Conservation (phyloP, 208 protist species). For the Trypanosoma mega region DNA sequence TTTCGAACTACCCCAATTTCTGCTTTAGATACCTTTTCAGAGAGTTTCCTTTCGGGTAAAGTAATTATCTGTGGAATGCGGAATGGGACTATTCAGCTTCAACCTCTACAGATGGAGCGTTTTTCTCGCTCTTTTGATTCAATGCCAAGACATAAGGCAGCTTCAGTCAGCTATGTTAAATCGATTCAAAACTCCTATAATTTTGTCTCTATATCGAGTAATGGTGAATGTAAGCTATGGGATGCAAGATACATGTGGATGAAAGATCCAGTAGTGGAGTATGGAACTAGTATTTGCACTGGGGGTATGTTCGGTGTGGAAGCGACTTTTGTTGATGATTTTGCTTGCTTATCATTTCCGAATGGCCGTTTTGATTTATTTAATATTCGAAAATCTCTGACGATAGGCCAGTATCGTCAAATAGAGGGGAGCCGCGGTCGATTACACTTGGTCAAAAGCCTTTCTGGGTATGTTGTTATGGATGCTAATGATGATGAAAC, state of each 20-base stretch:
- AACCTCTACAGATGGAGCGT: slow-evolving; percentile 3
- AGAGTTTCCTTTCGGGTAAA: slow-evolving; percentile 4
- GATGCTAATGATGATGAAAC: slow-evolving; percentile 12
- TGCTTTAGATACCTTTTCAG: slow-evolving; percentile 23
- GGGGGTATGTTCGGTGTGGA: slow-evolving; percentile 21
- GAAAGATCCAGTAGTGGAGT: slow-evolving; percentile 34
- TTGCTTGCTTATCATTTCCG: slow-evolving; percentile 25
- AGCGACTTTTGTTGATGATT: slow-evolving; percentile 28
- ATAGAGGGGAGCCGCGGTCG: not conserved
- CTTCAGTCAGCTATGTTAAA: slow-evolving; percentile 37
- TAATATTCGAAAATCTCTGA: slow-evolving; percentile 22
- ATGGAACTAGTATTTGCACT: slow-evolving; percentile 22
- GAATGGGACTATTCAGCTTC: slow-evolving; percentile 52
- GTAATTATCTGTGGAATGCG: slow-evolving; percentile 44
- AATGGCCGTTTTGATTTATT: slow-evolving; percentile 23
- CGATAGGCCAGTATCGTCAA: slow-evolving; percentile 15
- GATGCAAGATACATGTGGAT: slow-evolving; percentile 47
- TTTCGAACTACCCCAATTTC: slow-evolving; percentile 20
- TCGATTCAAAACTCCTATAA: slow-evolving; percentile 32
- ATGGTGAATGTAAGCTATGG: slow-evolving; percentile 62
- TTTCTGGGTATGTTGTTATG: slow-evolving; percentile 24
- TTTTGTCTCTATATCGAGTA: slow-evolving; percentile 53
- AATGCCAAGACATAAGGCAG: slow-evolving; percentile 28
- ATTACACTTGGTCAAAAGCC: slow-evolving; percentile 18
- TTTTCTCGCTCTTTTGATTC: slow-evolving; percentile 21